Evolutionary conservation across 1,139 yeast genomes (phyloP), one percentile per base, ranked within the genome.

Genomic region (Williopsis jadinii): DNA sequence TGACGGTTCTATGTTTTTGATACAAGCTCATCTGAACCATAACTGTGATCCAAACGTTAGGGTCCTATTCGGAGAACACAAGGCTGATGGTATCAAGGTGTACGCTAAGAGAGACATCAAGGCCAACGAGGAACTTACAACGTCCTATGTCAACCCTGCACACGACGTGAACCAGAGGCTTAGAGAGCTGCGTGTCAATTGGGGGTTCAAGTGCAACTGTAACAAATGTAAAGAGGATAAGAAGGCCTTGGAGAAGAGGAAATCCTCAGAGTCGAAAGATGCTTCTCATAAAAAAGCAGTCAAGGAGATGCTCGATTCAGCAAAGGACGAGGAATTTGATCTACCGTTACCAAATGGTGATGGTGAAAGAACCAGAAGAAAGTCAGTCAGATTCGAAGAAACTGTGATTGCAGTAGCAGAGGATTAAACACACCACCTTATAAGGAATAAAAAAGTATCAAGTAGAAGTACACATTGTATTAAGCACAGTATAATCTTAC

Each of bases 201-300:
- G 88, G 87, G 95, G 95, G 5, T 86, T 86, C 58, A 55, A 73
- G n/a, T 86, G 95, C 60, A 63, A 59, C 26, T 86, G 95, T 59
- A 51, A 60, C 9, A 75, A 82, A 47, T 86, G 95, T 61, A 72
- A 74, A 52, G 64, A 63, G 8, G 95, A 84, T 48, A 46, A 48
- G 24, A 56, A 47, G 45, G 52, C 30, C 12, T 38, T 49, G 9
- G 56, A 53, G 36, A 49, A 58, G 49, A 51, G 50, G 39, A 55
- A 55, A 35, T 52, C 58, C 12, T 43, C 43, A 34, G 51, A 44
- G 12, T 39, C 46, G 32, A 43, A 46, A 2, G 38, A 42, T 28
- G 45, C 52, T 51, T 53, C 59, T 48, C 49, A 54, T n/a, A 64
- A 67, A 41, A 61, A 67, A 5, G 73, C 67, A 36, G 65, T 78